Conservation (phyloP, 225 moss, liverwort and hornwort species). For the Sphagnum contortum region DNA sequence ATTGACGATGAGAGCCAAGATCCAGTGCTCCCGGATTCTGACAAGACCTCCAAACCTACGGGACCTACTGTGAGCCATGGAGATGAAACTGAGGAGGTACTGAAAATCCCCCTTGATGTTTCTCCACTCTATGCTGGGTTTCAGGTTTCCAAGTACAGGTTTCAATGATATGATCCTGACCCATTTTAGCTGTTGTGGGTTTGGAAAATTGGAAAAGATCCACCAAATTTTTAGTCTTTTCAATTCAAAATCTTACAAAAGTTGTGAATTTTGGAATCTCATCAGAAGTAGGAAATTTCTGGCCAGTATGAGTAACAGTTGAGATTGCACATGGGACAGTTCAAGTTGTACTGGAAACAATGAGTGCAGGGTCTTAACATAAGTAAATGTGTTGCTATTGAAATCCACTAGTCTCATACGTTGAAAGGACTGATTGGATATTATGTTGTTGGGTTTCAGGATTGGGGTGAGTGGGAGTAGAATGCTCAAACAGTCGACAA, state of each 20-base stretch:
- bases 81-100: constrained; percentile 58
- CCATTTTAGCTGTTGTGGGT: too few relatives aligned
- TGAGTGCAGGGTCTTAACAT: neutral
- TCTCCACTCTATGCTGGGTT: neutral
- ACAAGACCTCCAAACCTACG: constrained; percentile 19
- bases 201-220: too few relatives aligned
- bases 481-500: too few relatives aligned
- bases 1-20: constrained; percentile 26
- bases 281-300: constrained; percentile 14
- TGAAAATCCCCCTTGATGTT: too few relatives aligned
- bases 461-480: constrained; percentile 14
- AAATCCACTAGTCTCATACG: neutral
- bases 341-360: neutral
- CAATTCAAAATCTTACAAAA: too few relatives aligned
- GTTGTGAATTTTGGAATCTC: too few relatives aligned
- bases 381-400: neutral
- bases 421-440: neutral
- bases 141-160: constrained; percentile 3
- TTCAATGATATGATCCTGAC: too few relatives aligned
- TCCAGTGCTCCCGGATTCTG: constrained; percentile 8
- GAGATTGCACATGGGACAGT: constrained; percentile 19
- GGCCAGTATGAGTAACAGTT: constrained; percentile 22
- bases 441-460: constrained; percentile 10
- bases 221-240: too few relatives aligned
- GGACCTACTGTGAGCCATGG: constrained; percentile 7